Conservation (phyloP, 352 stramenopile species). For the Phytophthora pseudosyringae region DNA sequence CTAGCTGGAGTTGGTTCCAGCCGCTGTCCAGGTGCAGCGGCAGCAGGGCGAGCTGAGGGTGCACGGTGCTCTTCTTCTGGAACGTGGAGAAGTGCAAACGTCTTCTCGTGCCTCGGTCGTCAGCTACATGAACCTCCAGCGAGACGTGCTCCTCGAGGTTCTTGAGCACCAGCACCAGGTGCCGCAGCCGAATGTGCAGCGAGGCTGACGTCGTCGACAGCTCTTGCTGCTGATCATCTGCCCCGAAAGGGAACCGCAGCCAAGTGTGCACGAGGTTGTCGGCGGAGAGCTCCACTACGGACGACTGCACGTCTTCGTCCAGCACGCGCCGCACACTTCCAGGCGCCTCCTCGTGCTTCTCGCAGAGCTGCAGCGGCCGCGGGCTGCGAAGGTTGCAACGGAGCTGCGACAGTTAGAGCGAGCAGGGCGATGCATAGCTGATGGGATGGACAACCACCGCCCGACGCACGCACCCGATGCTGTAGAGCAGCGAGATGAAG, state of each 20-base stretch:
- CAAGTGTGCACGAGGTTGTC: slow-evolving; percentile 51
- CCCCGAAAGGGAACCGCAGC: slow-evolving; percentile 48
- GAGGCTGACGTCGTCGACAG: slow-evolving; percentile 5
- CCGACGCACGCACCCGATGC: slow-evolving; percentile 50
- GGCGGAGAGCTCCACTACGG: slow-evolving; percentile 53
- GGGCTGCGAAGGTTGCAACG: slow-evolving; percentile 28
- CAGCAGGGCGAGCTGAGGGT: slow-evolving; percentile 44
- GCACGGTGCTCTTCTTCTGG: slow-evolving; percentile 48
- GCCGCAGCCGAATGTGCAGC: slow-evolving; percentile 56
- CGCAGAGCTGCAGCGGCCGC: slow-evolving; percentile 64
- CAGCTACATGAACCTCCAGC: slow-evolving; percentile 52
- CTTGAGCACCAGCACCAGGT: slow-evolving; percentile 59
- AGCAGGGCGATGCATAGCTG: not conserved
- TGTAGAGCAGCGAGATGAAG: slow-evolving; percentile 69
- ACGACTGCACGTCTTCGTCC: slow-evolving; percentile 65
- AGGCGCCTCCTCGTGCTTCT: slow-evolving; percentile 50
- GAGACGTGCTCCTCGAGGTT: slow-evolving; percentile 48
- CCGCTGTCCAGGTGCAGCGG: slow-evolving; percentile 49
- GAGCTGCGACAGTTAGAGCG: not conserved
- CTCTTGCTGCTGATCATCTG: slow-evolving; percentile 13
- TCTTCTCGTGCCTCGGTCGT: slow-evolving; percentile 39
- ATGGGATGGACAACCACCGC: not conserved
- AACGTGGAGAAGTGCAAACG: slow-evolving; percentile 61
- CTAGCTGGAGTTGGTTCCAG: slow-evolving; percentile 74
- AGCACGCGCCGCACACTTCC: slow-evolving; percentile 52